These are phyloP conservation scores for Penicillium canescens DNA, from an alignment of 495 filamentous ascomycete species.

Conservation along the genomic window DNA sequence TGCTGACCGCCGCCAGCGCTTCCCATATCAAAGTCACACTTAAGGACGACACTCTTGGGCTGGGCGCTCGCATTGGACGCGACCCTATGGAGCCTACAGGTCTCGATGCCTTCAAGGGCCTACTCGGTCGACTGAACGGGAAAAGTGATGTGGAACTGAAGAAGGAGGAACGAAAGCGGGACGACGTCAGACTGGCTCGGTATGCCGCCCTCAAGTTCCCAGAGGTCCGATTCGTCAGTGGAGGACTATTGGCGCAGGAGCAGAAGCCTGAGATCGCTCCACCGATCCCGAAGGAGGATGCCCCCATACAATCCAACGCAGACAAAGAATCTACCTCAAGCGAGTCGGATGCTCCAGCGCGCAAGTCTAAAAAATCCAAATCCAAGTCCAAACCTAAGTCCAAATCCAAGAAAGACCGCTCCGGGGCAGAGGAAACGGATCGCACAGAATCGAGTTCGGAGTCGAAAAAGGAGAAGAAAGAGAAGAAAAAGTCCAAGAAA, in stretches of 20 bases:
- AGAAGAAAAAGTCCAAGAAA: conserved; percentile 51
- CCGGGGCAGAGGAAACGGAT: conserved; percentile 13
- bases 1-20: conserved; percentile 72
- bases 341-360: conserved; percentile 3
- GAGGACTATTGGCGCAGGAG: conserved; percentile 75
- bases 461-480: conserved; percentile 44
- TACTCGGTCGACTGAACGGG: conserved; percentile 88
- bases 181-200: conserved; percentile 62
- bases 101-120: conserved; percentile 75
- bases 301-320: conserved; percentile 24
- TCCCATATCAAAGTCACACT: conserved; percentile 76
- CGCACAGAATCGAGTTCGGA: conserved; percentile 14
- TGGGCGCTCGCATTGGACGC: conserved; percentile 72
- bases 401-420: conserved; percentile 25
- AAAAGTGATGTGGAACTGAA: conserved; percentile 69
- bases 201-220: conserved; percentile 72
- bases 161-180: conserved; percentile 60
- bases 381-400: conserved; percentile 23
- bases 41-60: conserved; percentile 86
- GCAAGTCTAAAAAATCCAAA: conserved; percentile 23
- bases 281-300: conserved; percentile 20
- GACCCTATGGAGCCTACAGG: conserved; percentile 71
- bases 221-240: conserved; percentile 75
- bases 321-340: conserved; percentile 8
- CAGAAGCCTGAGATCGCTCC: conserved; percentile 37